Conservation (phyloP, 768 basidiomycete genomes). For the Termitomyces sp. region DNA sequence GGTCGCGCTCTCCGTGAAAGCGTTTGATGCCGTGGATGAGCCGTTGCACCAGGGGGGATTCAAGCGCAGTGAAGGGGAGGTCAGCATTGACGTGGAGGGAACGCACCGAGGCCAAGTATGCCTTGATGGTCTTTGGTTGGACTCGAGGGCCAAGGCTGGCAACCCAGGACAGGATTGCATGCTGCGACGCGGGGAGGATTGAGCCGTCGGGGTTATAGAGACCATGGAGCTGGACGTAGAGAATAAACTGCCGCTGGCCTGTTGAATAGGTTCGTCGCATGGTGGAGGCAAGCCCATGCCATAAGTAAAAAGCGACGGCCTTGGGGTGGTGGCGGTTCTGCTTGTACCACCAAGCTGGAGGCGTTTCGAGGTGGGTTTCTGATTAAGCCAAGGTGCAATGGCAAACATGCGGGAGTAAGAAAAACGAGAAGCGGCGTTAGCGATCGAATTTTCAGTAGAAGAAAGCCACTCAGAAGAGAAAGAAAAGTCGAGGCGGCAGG, state of each 20-base stretch:
- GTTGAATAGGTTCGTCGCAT: neutral
- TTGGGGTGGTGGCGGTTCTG: too few species aligned
- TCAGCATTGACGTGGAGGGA: neutral
- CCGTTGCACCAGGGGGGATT: neutral
- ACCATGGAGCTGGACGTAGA: neutral
- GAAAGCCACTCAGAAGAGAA: neutral
- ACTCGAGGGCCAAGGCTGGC: neutral
- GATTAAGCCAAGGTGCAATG: too few species aligned
- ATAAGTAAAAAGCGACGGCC: too few species aligned
- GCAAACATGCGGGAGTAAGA: neutral
- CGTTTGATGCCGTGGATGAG: neutral
- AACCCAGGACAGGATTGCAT: neutral
- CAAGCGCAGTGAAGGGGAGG: neutral
- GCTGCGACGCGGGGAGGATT: neutral
- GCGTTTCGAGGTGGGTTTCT: too few species aligned
- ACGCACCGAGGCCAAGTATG: neutral
- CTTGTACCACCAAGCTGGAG: too few species aligned
- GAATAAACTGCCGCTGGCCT: neutral
- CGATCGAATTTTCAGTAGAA: neutral
- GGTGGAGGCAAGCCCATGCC: too few species aligned
- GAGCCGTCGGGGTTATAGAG: too few species aligned
- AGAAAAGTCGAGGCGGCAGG: too few species aligned
- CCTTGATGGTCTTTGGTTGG: neutral
- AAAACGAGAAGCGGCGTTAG: neutral
- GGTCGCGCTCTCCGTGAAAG: neutral